Base-by-base conservation (phyloP, 1,139 yeast species). In the Wickerhamomyces sp. region DNA sequence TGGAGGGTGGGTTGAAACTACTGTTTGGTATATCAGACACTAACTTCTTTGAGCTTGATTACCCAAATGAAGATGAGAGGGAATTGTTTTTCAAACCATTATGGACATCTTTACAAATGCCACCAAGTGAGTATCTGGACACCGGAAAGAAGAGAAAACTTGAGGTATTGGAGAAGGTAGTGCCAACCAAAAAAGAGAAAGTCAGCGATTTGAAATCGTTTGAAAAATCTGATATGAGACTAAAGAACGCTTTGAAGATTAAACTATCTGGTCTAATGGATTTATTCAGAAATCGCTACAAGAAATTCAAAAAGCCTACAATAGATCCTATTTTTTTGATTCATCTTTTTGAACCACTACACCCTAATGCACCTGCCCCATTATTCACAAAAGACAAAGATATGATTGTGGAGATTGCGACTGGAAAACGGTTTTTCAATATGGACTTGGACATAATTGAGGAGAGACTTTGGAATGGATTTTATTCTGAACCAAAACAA, bases 401-500 rank as follows among this genome's bases (percentile, higher is more conserved):
- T 50, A 85, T 81, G 92, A 87, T 94, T 48, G 63, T 78, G 24
- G 97, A 94, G 54, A 68, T 78, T 7, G 61, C 78, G 0, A 83
- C 95, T 0, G 95, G 95, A 2, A 77, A 74, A 42, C 72, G 70
- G 49, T 92, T 70, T 58, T 74, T 72, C 64, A 92, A 92, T 52
- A 94, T 92, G 87, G 98, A 92, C 56, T 68, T 94, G 44, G 98
- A 92, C 58, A 81, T 89, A 15, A 78, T 94, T 35, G 99, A 92
- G 56, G 98, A 92, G 56, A 72, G 98, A 42, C 66, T 94, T 41
- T 92, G 98, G 98, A 92, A 92, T 61, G 98, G 98, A 0, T 92
- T 67, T 59, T 92, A 94, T 57, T 82, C 90, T 26, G 97, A 90
- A 54, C 97, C 98, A 13, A 82, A 78, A 50, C 97, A 92, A 58